Evolutionary conservation across 2,329 filamentous ascomycete species (phyloP), one percentile per base, ranked within the genome.

Genomic region (Monilinia polystroma): DNA sequence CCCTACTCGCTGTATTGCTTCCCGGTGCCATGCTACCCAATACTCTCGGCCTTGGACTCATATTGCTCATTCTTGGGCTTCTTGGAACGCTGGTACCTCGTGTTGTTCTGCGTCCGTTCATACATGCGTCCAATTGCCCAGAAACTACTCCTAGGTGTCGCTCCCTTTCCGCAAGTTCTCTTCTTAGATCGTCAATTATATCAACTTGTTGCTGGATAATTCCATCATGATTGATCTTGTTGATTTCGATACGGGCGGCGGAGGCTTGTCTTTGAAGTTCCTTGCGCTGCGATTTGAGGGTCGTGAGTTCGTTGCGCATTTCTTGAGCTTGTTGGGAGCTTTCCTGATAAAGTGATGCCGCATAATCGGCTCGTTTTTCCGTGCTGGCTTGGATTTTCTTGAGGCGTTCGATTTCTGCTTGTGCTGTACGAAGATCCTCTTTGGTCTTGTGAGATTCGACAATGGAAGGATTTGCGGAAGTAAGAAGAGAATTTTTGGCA

Each of bases 371-470:
- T 23, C 75, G 73, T n/a, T 71, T 70, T 29, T 71, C 62, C 20
- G 68, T 55, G 38, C 29, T 73, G 2, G 43, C 54, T 14, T 70
- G 43, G 2, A 68, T 49, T 58, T 72, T 74, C 20, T 74, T 55
- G 0, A 72, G 65, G 16, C 67, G 68, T 54, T 73, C 70, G 7
- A 68, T 71, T 49, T 75, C 72, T 1, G 52, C 63, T 45, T 70
- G 64, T 2, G 69, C 29, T 29, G 43, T 56, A 20, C 60, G 56
- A 11, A 75, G 75, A 51, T 82, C 80, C 3, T 75, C 74, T 4
- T 83, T 76, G 18, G 78, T 73, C 58, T 78, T 75, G 20, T 81
- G 77, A 35, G 82, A 74, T 5, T 79, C 79, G 5, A 76, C 77
- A 1, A 79, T 67, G 8, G 80, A 77, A 0, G 80, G 79, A 51